Evolutionary conservation across 176 grass and related monocot genomes (phyloP).

Genomic region (Rhynchospora breviuscula): DNA sequence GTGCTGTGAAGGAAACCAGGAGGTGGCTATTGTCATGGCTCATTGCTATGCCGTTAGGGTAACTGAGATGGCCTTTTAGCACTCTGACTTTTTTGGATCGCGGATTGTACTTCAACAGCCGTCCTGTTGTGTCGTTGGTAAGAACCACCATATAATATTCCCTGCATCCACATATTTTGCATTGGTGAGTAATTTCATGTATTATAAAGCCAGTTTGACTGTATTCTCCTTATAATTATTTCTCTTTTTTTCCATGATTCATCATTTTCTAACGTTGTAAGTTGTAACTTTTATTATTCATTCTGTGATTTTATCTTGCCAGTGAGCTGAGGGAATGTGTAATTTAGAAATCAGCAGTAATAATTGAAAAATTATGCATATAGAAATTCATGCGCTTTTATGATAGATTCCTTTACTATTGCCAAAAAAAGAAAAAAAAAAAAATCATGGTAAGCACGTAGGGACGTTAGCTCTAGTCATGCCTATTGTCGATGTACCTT

Average conservation of each 20-base stretch:
- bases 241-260: not conserved
- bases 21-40: slow-evolving; percentile 58
- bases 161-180: slow-evolving; percentile 26
- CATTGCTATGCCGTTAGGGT: slow-evolving; percentile 65
- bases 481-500: not conserved
- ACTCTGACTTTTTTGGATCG: slow-evolving; percentile 36
- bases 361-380: not conserved
- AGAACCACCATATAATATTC: slow-evolving; percentile 45
- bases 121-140: slow-evolving; percentile 49
- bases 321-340: not conserved
- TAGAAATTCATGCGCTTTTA: not conserved
- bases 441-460: no score
- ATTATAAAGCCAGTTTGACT: not conserved
- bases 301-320: not conserved
- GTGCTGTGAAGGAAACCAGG: slow-evolving; percentile 45
- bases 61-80: slow-evolving; percentile 40
- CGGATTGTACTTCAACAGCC: slow-evolving; percentile 55
- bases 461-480: not conserved
- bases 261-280: not conserved
- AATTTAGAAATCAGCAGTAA: not conserved
- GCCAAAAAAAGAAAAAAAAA: not conserved
- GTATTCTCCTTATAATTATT: not conserved
- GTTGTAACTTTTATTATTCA: not conserved
- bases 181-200: not conserved
- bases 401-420: not conserved